A percentile compares a stretch with the other conserved stretches of the same genome.
phyloP scores from a whole-genome alignment of 2,329 filamentous ascomycete species.

The Neobulgaria alba region DNA sequence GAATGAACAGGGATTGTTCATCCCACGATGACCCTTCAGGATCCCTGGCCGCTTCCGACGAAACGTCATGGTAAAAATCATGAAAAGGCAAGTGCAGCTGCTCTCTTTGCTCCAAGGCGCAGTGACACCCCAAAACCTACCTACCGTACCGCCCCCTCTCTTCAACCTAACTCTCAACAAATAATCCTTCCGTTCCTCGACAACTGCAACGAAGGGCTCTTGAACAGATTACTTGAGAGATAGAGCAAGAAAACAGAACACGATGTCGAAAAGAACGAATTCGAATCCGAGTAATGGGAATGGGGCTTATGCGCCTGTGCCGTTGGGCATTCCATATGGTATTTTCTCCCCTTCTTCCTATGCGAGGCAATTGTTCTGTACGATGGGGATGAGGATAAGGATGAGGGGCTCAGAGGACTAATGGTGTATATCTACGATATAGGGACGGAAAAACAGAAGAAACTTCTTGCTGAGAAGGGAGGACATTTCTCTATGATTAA shows the following conservation, averaged over 20 bases:
- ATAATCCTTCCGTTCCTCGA: too few species aligned
- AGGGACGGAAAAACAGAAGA: slow-evolving; percentile 70
- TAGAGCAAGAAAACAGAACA: too few species aligned
- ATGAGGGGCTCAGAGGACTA: not conserved
- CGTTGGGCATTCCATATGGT: not conserved
- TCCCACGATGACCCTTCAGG: not conserved
- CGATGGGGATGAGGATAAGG: not conserved
- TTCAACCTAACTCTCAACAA: not conserved
- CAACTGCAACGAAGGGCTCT: too few species aligned
- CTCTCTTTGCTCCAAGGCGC: too few species aligned
- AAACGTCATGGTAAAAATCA: not conserved
- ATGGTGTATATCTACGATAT: not conserved
- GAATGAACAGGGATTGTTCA: not conserved
- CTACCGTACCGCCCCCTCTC: too few species aligned
- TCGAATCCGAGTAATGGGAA: not conserved
- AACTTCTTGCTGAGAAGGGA: slow-evolving; percentile 58
- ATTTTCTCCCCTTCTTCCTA: not conserved
- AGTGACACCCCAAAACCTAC: too few species aligned
- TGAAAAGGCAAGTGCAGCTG: not conserved
- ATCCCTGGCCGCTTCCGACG: not conserved
- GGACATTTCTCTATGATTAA: slow-evolving; percentile 65
- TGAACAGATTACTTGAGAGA: too few species aligned
- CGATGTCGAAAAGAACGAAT: not conserved
- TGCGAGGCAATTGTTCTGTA: not conserved
- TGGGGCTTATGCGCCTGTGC: not conserved